These are phyloP conservation scores for Solanum dulcamara DNA, from an alignment of 257 asterid species.

Conservation along the genomic window DNA sequence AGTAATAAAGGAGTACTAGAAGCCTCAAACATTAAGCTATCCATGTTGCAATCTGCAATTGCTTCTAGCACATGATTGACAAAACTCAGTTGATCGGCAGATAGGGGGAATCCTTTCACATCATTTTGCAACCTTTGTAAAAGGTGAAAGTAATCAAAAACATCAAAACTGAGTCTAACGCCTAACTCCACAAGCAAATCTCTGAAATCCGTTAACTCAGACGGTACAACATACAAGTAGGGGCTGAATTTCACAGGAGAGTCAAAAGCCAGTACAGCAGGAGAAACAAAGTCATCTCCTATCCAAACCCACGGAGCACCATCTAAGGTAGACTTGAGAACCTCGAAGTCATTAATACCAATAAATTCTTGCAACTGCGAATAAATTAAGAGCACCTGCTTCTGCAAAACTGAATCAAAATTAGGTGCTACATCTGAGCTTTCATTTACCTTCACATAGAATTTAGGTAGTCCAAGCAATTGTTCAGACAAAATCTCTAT, in stretches of 20 bases:
- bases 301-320: constrained; percentile 88
- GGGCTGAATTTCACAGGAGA: constrained; percentile 94
- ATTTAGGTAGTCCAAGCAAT: constrained; percentile 54
- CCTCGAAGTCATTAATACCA: constrained; percentile 32
- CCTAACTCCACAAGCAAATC: constrained; percentile 90
- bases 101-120: constrained; percentile 47
- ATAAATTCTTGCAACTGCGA: constrained; percentile 60
- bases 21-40: constrained; percentile 34
- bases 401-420: constrained; percentile 46
- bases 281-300: constrained; percentile 87
- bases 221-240: constrained; percentile 87
- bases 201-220: constrained; percentile 68
- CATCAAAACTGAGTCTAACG: constrained; percentile 65
- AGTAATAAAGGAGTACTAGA: constrained; percentile 31
- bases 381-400: constrained; percentile 60
- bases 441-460: constrained; percentile 35
- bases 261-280: constrained; percentile 84
- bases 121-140: constrained; percentile 57
- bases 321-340: constrained; percentile 44
- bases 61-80: constrained; percentile 80
- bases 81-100: constrained; percentile 72
- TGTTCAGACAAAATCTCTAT: constrained; percentile 52
- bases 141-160: constrained; percentile 58
- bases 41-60: constrained; percentile 50
- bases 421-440: constrained; percentile 6